Conservation (phyloP, 2,329 filamentous ascomycete species). For the Orbilia blumenaviensis region DNA sequence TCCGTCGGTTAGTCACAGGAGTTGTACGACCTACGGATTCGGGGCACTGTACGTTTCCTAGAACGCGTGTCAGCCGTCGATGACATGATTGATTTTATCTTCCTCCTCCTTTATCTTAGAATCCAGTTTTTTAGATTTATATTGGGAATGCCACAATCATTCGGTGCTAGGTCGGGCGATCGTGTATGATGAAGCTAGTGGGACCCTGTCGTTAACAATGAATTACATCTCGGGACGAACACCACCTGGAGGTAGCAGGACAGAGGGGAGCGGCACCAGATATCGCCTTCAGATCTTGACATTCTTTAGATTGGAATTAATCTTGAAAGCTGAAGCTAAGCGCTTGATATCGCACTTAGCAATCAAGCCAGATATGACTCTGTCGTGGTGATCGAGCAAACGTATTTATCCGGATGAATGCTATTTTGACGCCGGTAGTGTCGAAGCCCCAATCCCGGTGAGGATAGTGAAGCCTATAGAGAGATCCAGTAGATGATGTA, state of each 20-base stretch:
- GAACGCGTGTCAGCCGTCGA: slow-evolving; percentile 52
- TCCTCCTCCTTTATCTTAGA: neutral
- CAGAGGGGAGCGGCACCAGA: slow-evolving; percentile 3
- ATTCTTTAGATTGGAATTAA: slow-evolving; percentile 48
- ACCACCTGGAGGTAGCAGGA: neutral
- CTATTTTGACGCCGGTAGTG: neutral
- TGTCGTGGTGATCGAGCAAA: neutral
- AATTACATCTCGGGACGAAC: neutral
- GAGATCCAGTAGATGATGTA: slow-evolving; percentile 2
- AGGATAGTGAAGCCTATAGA: slow-evolving; percentile 58
- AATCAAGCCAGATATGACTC: slow-evolving; percentile 43
- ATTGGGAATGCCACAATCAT: slow-evolving; percentile 43
- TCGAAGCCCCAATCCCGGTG: slow-evolving; percentile 15
- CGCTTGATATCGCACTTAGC: slow-evolving; percentile 46
- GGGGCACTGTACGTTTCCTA: slow-evolving; percentile 44
- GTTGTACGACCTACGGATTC: neutral
- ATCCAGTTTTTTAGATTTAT: slow-evolving; percentile 15
- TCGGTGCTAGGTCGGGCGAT: slow-evolving; percentile 52
- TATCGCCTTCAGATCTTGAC: slow-evolving; percentile 48
- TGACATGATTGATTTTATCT: slow-evolving; percentile 14
- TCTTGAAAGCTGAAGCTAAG: slow-evolving; percentile 51
- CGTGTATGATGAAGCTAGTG: slow-evolving; percentile 43
- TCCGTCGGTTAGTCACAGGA: slow-evolving; percentile 17
- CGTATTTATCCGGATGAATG: neutral
- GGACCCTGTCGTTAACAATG: neutral